A percentile compares a stretch with the other conserved stretches of the same genome.
phyloP scores from a whole-genome alignment of 257 asterid species.

The Gentiana dahurica region DNA sequence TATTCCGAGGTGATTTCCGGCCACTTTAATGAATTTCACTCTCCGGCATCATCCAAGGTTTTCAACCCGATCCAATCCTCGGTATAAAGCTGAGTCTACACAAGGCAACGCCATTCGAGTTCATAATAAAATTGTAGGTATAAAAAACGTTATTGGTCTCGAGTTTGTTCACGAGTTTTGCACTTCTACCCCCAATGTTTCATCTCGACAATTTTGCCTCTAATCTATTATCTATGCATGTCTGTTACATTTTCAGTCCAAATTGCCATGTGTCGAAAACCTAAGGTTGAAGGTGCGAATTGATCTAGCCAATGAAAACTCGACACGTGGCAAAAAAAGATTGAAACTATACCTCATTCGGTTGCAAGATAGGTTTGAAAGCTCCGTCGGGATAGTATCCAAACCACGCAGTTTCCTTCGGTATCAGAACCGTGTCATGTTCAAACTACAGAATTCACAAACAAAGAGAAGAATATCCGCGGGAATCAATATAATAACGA shows the following conservation, averaged over 20 bases:
- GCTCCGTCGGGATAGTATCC: constrained; percentile 92
- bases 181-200: no score
- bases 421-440: constrained; percentile 81
- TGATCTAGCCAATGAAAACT: no score
- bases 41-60: constrained; percentile 50
- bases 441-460: constrained; percentile 46
- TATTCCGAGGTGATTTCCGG: constrained; percentile 79
- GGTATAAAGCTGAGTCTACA: constrained; percentile 37
- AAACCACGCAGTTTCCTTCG: constrained; percentile 93
- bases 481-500: not conserved
- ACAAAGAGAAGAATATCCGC: not conserved
- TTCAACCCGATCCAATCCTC: constrained; percentile 94
- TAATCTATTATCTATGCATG: no score
- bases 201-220: no score
- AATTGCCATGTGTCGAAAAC: no score
- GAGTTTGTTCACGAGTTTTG: no score
- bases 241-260: no score
- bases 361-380: constrained; percentile 54
- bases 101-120: not conserved
- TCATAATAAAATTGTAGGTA: no score
- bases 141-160: no score
- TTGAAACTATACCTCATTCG: constrained; percentile 46
- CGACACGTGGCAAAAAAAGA: no score
- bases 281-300: no score
- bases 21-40: constrained; percentile 44